A percentile compares a stretch with the other conserved stretches of the same genome.
phyloP scores from a whole-genome alignment of 306 rosid genomes.

The Trifolium subterraneum region DNA sequence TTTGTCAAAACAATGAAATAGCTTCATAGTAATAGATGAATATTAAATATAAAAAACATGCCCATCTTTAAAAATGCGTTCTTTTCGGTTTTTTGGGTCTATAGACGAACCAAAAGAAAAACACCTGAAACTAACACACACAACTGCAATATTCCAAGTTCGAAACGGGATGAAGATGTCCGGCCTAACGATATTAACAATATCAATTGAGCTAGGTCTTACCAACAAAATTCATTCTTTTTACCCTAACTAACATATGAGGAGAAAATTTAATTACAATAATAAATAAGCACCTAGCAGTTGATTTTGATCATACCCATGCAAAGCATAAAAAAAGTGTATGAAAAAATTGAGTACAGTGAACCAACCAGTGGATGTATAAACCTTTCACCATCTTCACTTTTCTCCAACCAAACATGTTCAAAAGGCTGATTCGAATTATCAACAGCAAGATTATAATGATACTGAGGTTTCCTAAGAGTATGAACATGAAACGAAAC shows the following conservation, averaged over 20 bases:
- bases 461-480: conserved; percentile 78
- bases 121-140: too few relatives aligned
- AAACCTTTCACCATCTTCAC: conserved; percentile 76
- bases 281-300: neutral
- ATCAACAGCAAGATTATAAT: conserved; percentile 63
- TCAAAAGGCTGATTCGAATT: conserved; percentile 77
- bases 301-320: neutral
- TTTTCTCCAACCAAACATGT: conserved; percentile 83
- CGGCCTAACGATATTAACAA: too few relatives aligned
- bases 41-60: neutral
- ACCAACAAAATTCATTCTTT: neutral
- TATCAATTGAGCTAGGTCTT: too few relatives aligned
- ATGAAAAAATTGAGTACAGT: conserved; percentile 6
- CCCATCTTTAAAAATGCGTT: neutral
- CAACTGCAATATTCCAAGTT: too few relatives aligned
- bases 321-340: conserved; percentile 2
- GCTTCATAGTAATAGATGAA: neutral
- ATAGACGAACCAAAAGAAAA: too few relatives aligned
- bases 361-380: conserved; percentile 86
- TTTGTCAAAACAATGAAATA: neutral
- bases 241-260: neutral
- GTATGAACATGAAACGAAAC: conserved; percentile 83
- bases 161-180: too few relatives aligned
- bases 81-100: neutral
- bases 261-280: neutral